phyloP scores from a whole-genome alignment of 805 yeast species.

The Kodamaea kaohsiungensis region DNA sequence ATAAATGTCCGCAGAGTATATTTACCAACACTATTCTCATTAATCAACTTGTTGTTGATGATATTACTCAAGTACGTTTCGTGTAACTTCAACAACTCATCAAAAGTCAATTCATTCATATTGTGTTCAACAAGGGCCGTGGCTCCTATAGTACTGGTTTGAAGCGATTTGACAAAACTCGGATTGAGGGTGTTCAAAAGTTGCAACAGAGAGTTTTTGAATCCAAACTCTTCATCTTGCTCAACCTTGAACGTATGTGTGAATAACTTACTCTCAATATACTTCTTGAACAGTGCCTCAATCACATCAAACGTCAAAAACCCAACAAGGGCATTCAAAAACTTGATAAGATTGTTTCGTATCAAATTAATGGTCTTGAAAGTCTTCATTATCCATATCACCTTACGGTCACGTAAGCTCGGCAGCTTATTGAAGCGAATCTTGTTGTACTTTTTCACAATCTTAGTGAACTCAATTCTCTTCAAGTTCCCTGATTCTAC shows the following conservation, averaged over 20 bases:
- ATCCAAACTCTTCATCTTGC: conserved; percentile 8
- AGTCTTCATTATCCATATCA: conserved; percentile 31
- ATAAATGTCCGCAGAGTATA: conserved; percentile 29
- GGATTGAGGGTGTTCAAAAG: conserved; percentile 15
- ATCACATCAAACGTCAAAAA: conserved; percentile 50
- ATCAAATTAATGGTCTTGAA: conserved; percentile 37
- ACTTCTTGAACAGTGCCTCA: conserved; percentile 36
- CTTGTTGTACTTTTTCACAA: conserved; percentile 14
- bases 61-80: conserved; percentile 22
- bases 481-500: conserved; percentile 28
- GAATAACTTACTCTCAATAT: conserved; percentile 25
- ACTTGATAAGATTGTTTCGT: conserved; percentile 40
- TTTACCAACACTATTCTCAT: conserved; percentile 32
- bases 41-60: conserved; percentile 32
- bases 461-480: conserved; percentile 25
- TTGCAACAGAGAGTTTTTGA: conserved; percentile 12
- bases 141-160: conserved; percentile 4
- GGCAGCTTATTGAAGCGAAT: conserved; percentile 26
- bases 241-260: conserved; percentile 12
- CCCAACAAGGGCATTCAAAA: conserved; percentile 40
- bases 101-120: conserved; percentile 43
- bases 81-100: conserved; percentile 47
- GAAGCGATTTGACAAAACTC: conserved; percentile 9
- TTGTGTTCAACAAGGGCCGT: conserved; percentile 11
- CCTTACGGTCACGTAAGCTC: conserved; percentile 38